Percentiles rank a stretch among this genome's conserved stretches.
Evolutionary conservation across 2,329 filamentous ascomycete genomes (phyloP).

Genomic region (Aspergillus glaucus): DNA sequence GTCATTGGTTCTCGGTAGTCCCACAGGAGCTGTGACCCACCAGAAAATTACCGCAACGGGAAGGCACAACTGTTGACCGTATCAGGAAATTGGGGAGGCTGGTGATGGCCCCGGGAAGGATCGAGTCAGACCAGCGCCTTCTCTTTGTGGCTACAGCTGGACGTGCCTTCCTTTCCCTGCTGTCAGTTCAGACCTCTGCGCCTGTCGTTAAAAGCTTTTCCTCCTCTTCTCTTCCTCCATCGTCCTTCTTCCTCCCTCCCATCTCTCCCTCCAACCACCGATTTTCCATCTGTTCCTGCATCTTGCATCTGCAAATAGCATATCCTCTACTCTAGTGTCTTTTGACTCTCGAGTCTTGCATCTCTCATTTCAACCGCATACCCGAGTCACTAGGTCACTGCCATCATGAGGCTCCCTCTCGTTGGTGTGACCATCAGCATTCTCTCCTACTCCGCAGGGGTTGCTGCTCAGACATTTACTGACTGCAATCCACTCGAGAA

Average conservation of each 20-base stretch:
- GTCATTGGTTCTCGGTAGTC: background rate
- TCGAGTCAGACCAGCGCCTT: background rate
- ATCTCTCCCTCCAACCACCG: background rate
- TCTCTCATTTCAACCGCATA: conserved; percentile 1
- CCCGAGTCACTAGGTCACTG: conserved; percentile 1
- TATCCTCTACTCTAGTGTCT: background rate
- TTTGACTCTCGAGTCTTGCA: background rate
- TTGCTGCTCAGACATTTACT: conserved; percentile 38
- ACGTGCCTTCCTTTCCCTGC: no score
- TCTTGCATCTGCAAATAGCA: background rate
- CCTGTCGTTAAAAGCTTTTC: background rate
- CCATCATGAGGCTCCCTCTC: conserved; percentile 28
- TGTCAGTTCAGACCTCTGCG: no score
- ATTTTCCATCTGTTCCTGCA: conserved; percentile 1
- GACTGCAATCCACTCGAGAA: conserved; percentile 38
- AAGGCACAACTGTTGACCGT: background rate
- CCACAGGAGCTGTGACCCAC: background rate
- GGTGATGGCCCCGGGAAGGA: conserved; percentile 4
- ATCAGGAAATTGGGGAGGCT: conserved; percentile 16
- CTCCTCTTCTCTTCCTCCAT: conserved; percentile 66
- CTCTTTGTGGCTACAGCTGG: conserved; percentile 1
- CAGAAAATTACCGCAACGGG: background rate
- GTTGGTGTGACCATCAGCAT: conserved; percentile 20
- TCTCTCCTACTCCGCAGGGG: conserved; percentile 21
- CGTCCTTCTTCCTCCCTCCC: background rate